Base-by-base conservation (phyloP, 1,139 yeast genomes). In the Schwanniomyces etchellsii region DNA sequence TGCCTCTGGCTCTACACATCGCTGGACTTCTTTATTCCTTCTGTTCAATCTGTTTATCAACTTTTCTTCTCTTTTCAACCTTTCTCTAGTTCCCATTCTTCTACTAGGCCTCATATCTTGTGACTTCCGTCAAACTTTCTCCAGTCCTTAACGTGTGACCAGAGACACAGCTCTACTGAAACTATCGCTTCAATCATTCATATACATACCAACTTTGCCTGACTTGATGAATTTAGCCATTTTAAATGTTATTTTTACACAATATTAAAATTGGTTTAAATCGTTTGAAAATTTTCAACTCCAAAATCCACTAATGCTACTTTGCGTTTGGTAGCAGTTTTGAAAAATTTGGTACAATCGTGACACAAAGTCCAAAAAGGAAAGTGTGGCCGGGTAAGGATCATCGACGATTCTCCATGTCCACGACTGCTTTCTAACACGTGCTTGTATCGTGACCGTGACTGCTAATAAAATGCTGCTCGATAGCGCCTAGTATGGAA, bases 181-280 rank as follows among this genome's bases (percentile, higher is more conserved):
- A n/a, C n/a, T n/a, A n/a, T n/a, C n/a, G n/a, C n/a, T n/a, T n/a
- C n/a, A n/a, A n/a, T n/a, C n/a, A n/a, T n/a, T n/a, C n/a, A 14
- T 28, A 42, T 72, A 82, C 94, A 70, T 82, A 83, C 93, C 95
- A 83, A 89, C 97, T 85, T 86, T 89, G 81, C 96, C 96, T 70
- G 96, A 84, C 80, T 89, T 89, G 77, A 89, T 81, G 82, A 89
- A 89, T 76, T 89, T 89, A 76, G 95, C 91, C 91, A 82, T 82
- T 70, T 74, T 72, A 16, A 20, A 27, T 27, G 22, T 15, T 6
- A 12, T 12, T 15, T 13, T n/a, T 26, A 13, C 17, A 18, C 21
- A 7, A 18, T 7, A 7, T 7, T 47, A 38, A 42, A 45, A 50
- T 37, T 40, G 42, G 34, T 40, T 34, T 29, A 30, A 31, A 34